Evolutionary conservation across 2,329 filamentous ascomycete genomes (phyloP).

Genomic region (Diaporthe batatas): DNA sequence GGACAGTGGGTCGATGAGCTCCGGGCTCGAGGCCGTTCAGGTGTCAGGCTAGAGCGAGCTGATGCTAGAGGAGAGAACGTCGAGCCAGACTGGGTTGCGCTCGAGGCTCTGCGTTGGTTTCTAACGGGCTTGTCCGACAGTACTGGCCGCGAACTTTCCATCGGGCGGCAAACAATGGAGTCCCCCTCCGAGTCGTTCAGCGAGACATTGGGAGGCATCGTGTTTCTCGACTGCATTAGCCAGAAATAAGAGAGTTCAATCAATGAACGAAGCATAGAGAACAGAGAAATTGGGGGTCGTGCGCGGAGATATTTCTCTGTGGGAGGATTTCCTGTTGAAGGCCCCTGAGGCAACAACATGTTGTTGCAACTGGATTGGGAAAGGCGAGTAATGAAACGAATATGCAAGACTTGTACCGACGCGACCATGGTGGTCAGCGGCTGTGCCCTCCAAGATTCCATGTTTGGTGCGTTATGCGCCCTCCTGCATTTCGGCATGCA

Average conservation of each 20-base stretch:
- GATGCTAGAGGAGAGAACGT: not conserved
- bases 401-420: not conserved
- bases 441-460: not conserved
- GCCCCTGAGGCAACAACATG: not conserved
- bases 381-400: constrained; percentile 3
- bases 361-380: too few species aligned
- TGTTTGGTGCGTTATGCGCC: not conserved
- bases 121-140: not conserved
- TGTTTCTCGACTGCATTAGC: not conserved
- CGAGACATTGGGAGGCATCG: too few species aligned
- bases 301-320: not conserved
- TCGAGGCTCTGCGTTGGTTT: not conserved
- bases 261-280: not conserved
- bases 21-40: not conserved
- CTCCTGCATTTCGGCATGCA: not conserved
- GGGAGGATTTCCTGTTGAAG: not conserved
- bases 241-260: not conserved
- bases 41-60: not conserved
- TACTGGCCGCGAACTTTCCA: not conserved
- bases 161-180: too few species aligned
- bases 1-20: not conserved
- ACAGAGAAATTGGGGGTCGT: too few species aligned
- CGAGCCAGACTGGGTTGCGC: not conserved
- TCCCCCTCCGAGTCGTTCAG: too few species aligned
- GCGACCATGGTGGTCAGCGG: not conserved